Conservation (phyloP, 2,329 filamentous ascomycete species). For the Ophiocordyceps sinensis region DNA sequence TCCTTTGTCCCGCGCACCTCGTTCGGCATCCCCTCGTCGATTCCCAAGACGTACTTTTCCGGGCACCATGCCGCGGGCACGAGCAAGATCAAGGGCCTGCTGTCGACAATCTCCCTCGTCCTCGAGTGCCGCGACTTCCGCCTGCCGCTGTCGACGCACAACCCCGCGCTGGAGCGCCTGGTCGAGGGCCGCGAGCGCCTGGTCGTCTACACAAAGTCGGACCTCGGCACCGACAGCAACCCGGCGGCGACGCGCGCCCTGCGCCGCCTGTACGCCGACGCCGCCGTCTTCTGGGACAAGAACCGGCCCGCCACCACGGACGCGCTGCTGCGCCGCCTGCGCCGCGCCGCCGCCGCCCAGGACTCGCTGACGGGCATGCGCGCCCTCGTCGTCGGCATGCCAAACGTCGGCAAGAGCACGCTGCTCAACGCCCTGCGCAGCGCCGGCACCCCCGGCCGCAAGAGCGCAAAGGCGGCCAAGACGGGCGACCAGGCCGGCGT, state of each 20-base stretch:
- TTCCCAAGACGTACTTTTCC: conserved; percentile 84
- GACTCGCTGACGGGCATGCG: conserved; percentile 66
- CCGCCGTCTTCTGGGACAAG: conserved; percentile 30
- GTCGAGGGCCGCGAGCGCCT: conserved; percentile 60
- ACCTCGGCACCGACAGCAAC: conserved; percentile 41
- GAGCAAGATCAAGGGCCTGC: conserved; percentile 64
- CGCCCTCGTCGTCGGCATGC: conserved; percentile 88
- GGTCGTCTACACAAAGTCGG: conserved; percentile 82
- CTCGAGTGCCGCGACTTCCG: conserved; percentile 93
- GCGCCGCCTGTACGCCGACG: conserved; percentile 18
- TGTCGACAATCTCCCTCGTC: conserved; percentile 72
- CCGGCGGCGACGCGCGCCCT: conserved; percentile 11
- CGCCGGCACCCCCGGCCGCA: conserved; percentile 36
- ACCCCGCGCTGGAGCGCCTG: conserved; percentile 72
- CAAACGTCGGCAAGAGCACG: conserved; percentile 91
- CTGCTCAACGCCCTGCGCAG: conserved; percentile 76
- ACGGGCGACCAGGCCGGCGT: conserved; percentile 83
- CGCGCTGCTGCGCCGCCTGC: conserved; percentile 23
- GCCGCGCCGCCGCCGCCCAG: conserved; percentile 14
- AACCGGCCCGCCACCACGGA: conserved; percentile 16
- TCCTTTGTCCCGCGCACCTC: conserved; percentile 57
- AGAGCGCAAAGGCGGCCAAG: conserved; percentile 49
- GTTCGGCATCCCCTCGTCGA: conserved; percentile 58
- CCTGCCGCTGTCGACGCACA: conserved; percentile 76
- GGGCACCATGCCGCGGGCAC: conserved; percentile 82